Evolutionary conservation across 2,329 filamentous ascomycete genomes (phyloP).

Genomic region (Diaporthe vexans): DNA sequence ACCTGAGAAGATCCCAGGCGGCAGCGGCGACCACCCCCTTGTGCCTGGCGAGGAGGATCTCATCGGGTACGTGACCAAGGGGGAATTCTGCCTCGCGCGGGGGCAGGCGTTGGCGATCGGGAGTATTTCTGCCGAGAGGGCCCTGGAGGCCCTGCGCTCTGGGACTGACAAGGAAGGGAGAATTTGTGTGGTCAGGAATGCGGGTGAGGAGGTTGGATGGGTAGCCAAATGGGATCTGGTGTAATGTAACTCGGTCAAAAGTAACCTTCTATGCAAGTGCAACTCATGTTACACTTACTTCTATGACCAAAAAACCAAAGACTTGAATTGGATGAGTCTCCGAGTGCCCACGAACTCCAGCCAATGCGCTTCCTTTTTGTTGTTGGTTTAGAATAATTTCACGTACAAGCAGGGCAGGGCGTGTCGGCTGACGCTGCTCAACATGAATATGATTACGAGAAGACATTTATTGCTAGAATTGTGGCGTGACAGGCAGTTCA

Average conservation of each 20-base stretch:
- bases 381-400: not conserved
- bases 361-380: not conserved
- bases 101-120: slow-evolving; percentile 84
- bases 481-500: not conserved
- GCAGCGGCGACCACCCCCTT: slow-evolving; percentile 69
- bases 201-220: slow-evolving; percentile 83
- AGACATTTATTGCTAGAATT: not conserved
- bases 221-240: slow-evolving; percentile 83
- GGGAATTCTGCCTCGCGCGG: slow-evolving; percentile 83
- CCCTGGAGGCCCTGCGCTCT: slow-evolving; percentile 58
- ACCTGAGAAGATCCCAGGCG: slow-evolving; percentile 53
- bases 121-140: slow-evolving; percentile 72
- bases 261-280: not conserved
- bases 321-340: too few relatives aligned
- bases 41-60: slow-evolving; percentile 83
- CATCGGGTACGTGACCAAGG: slow-evolving; percentile 91
- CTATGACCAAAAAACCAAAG: not conserved
- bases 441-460: not conserved
- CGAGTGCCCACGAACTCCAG: too few relatives aligned
- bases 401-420: too few relatives aligned
- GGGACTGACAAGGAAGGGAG: slow-evolving; percentile 57
- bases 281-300: not conserved
- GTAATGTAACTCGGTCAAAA: slow-evolving; percentile 46
- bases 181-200: slow-evolving; percentile 85
- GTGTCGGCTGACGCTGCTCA: not conserved